Evolutionary conservation across 176 grass and related monocot genomes (phyloP), one percentile per base, ranked within the genome.

Genomic region (Carex scoparia): DNA sequence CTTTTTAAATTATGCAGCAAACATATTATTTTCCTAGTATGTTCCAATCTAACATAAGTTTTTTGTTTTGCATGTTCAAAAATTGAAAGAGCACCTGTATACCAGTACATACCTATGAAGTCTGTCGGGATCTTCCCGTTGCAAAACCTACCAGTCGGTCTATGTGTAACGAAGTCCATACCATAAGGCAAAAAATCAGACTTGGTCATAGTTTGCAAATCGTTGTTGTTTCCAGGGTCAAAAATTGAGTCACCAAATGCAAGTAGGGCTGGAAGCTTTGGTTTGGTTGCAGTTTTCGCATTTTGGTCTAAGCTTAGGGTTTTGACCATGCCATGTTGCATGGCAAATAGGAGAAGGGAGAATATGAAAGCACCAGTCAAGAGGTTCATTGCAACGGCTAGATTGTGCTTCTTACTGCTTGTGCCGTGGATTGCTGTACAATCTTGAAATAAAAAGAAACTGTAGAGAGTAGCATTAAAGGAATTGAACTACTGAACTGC

Each of bases 211-310:
- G 90, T 94, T 16, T 35, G 14, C 59, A 94, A 75, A 78, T 4
- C 87, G 35, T 94, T 94, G 90, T 94, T 94, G 88, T 92, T 92
- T 7, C 93, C 93, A 0, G 90, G 83, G 70, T 92, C 88, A 2
- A 92, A 88, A 64, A 90, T 89, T 1, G 93, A 94, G 85, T 92
- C 93, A n/a, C 93, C 93, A 67, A 94, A 94, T 19, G 90, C 89
- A 18, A 94, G 67, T 7, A 94, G 67, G 2, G 92, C 89, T 1
- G 85, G 65, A 15, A 85, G 60, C 57, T 49, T 31, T 3, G 88
- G 55, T 62, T 4, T 4, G 63, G 37, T 57, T 3, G 16, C 5
- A 11, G 27, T 14, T 32, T 55, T 55, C 11, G 3, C 10, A 40
- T 11, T 27, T 31, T 5, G 32, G 40, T 77, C 49, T 15, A 15